Conservation (phyloP, 2,329 filamentous ascomycete genomes). For the Plectosphaerella sp. region DNA sequence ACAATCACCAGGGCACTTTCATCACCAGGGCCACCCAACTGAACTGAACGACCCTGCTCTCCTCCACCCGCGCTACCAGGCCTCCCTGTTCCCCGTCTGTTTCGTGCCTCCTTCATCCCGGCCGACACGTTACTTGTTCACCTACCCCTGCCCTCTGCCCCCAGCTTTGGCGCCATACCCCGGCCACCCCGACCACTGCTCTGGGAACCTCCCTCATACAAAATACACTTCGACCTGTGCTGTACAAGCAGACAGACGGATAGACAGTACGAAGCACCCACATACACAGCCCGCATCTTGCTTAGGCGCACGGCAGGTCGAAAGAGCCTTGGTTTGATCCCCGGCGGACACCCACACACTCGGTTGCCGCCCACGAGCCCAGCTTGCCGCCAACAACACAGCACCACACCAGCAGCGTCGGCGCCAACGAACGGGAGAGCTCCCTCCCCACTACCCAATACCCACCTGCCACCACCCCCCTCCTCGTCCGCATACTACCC, state of each 20-base stretch:
- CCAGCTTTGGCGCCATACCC: not conserved
- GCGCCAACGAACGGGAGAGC: not conserved
- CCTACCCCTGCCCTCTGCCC: not conserved
- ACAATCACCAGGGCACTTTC: not conserved
- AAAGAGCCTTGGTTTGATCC: no score
- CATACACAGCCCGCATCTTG: not conserved
- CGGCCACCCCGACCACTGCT: not conserved
- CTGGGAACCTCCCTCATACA: not conserved
- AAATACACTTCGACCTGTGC: not conserved
- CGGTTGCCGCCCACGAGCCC: not conserved
- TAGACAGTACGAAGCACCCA: not conserved
- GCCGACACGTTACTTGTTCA: not conserved
- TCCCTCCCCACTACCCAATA: slow-evolving; percentile 5
- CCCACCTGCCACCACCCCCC: slow-evolving; percentile 19
- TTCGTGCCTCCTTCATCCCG: slow-evolving; percentile 1
- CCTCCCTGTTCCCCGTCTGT: slow-evolving; percentile 2
- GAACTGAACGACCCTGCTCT: not conserved
- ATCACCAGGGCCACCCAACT: not conserved
- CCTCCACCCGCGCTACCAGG: not conserved
- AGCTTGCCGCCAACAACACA: slow-evolving; percentile 9
- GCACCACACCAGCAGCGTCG: not conserved
- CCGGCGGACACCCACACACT: no score
- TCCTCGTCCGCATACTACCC: slow-evolving; percentile 17
- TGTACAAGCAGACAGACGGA: not conserved
- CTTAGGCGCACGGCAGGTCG: no score